Evolutionary conservation across 306 rosid species (phyloP), one percentile per base, ranked within the genome.

Genomic region (Quercus glauca): DNA sequence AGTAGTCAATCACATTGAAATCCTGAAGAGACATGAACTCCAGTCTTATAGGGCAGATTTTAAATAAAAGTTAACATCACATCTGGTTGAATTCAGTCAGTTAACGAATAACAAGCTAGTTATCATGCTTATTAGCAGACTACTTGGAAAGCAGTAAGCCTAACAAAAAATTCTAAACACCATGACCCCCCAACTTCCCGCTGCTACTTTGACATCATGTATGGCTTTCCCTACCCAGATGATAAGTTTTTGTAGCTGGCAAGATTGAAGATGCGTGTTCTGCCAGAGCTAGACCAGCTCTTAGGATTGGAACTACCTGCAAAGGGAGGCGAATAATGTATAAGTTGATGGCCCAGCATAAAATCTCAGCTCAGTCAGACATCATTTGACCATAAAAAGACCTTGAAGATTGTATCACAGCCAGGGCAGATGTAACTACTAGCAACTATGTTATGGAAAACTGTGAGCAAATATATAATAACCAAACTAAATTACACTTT

Each of bases 231-330:
- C 79, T 79, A 95, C 99, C 99, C 64, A 95, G 80, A 91, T 95
- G 98, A 79, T 92, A 95, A 1, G 90, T 88, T 84, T 85, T 95
- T 71, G 90, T 85, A 67, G 99, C 92, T 5, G 99, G 98, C 89
- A 95, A 83, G 81, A 95, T 73, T 8, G 94, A 85, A 3, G 92
- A 77, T 17, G 97, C 99, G 43, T 90, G 87, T 75, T 95, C 99
- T 14, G 92, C 92, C 76, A 95, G 94, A 75, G 94, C 98, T 73
- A 91, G 86, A 71, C 99, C 99, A 75, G 99, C 98, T 86, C 96
- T 91, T 75, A 95, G 85, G 76, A 95, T 95, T 37, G 99, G 99
- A 81, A 91, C 81, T 61, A 95, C 91, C 99, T 94, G 90, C 78
- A 83, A 79, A 64, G 31, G 56, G 80, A 49, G 77, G 76, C 55